Evolutionary conservation across 306 rosid species (phyloP).

Genomic region (Rosa persica): DNA sequence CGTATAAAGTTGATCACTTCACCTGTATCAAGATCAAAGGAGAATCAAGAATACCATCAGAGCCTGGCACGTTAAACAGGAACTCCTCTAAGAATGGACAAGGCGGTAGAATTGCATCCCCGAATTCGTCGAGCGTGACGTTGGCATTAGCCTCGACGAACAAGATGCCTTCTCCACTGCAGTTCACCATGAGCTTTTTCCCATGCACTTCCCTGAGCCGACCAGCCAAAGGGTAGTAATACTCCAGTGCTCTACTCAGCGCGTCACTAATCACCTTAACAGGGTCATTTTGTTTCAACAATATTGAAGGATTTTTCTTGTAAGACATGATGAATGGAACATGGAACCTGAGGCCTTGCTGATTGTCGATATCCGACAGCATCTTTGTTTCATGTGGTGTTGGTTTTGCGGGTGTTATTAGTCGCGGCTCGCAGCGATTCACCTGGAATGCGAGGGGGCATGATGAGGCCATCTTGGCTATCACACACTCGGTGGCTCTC

Average conservation of each 20-base stretch:
- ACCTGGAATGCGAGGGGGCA: not conserved
- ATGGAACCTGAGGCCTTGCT: not conserved
- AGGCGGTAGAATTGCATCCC: constrained; percentile 25
- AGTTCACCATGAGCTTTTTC: constrained; percentile 25
- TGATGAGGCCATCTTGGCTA: not conserved
- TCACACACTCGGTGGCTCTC: too few species aligned
- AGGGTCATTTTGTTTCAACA: not conserved
- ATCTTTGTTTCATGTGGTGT: not conserved
- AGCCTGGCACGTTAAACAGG: constrained; percentile 9
- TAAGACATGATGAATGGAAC: not conserved
- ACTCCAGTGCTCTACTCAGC: constrained; percentile 12
- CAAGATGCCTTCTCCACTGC: constrained; percentile 30
- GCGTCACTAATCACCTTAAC: constrained; percentile 22
- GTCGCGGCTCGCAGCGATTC: not conserved
- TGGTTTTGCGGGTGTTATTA: constrained; percentile 10
- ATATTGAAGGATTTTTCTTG: not conserved
- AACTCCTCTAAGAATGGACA: constrained; percentile 28
- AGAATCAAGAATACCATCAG: constrained; percentile 3
- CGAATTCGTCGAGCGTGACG: constrained; percentile 12
- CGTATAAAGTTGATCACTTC: not conserved
- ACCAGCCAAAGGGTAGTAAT: constrained; percentile 37
- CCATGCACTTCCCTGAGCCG: constrained; percentile 21
- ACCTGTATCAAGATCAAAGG: constrained; percentile 31
- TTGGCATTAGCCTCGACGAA: constrained; percentile 31
- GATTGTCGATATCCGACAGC: constrained; percentile 14